These are phyloP conservation scores for Guyanaporus albipodus DNA, from an alignment of 768 basidiomycete genomes.

Conservation along the genomic window DNA sequence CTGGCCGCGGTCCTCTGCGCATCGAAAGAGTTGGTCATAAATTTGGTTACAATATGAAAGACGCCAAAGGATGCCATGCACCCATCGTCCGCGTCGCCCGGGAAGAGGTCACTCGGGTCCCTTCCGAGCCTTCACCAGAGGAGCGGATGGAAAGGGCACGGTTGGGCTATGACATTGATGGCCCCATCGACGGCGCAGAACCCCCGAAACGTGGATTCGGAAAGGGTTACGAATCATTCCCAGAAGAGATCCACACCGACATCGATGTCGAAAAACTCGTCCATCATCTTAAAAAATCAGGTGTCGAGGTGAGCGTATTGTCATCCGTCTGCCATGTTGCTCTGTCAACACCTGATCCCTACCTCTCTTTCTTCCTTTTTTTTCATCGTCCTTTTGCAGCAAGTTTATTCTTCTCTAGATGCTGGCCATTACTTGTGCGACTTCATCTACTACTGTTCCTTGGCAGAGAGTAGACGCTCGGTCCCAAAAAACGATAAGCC, in stretches of 20 bases:
- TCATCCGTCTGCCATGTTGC: not conserved
- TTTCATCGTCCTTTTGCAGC: constrained; percentile 32
- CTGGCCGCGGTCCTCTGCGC: constrained; percentile 56
- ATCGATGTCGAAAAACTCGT: constrained; percentile 37
- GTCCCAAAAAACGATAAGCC: constrained; percentile 31
- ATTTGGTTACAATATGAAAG: constrained; percentile 65
- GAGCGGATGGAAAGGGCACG: constrained; percentile 29
- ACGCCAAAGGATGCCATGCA: constrained; percentile 55
- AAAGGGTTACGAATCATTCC: constrained; percentile 34
- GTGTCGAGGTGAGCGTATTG: constrained; percentile 29
- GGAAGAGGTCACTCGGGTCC: constrained; percentile 20
- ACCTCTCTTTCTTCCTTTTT: not conserved
- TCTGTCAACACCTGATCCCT: constrained; percentile 7
- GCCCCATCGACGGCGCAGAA: constrained; percentile 26
- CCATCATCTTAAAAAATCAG: constrained; percentile 30
- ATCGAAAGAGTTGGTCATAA: constrained; percentile 68
- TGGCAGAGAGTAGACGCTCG: constrained; percentile 58
- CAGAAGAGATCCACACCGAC: constrained; percentile 35
- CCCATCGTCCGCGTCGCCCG: constrained; percentile 35
- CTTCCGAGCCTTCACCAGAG: constrained; percentile 21
- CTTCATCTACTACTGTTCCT: constrained; percentile 72
- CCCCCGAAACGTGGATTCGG: constrained; percentile 35
- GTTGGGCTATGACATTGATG: constrained; percentile 28
- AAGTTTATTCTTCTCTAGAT: constrained; percentile 70
- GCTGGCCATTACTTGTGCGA: constrained; percentile 75